Evolutionary conservation across 306 rosid species (phyloP).

Genomic region (Dryas drummondii): DNA sequence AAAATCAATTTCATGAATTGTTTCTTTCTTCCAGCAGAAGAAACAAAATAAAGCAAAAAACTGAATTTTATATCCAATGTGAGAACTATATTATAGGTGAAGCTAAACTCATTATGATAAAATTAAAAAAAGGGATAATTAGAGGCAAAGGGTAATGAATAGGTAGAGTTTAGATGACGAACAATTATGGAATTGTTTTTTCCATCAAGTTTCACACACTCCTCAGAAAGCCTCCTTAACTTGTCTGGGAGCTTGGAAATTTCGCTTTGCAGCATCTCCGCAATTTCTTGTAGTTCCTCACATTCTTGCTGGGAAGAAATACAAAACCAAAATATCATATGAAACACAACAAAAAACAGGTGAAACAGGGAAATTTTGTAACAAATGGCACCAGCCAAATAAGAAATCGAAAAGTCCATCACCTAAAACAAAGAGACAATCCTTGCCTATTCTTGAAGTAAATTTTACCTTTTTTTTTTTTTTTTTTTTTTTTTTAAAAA

Average conservation of each 20-base stretch:
- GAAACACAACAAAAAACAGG: conserved; percentile 1
- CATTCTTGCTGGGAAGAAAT: conserved; percentile 36
- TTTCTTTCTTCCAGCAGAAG: background rate
- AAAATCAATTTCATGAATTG: conserved; percentile 25
- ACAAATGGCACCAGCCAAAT: background rate
- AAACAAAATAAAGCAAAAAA: background rate
- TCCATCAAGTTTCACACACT: conserved; percentile 23
- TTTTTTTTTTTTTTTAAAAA: background rate
- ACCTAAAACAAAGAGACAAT: background rate
- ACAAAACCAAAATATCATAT: background rate
- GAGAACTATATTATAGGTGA: background rate
- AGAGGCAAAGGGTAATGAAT: conserved; percentile 3
- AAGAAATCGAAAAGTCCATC: background rate
- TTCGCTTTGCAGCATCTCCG: conserved; percentile 15
- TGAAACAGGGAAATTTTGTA: conserved; percentile 1
- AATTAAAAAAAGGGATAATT: background rate
- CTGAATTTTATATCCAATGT: background rate
- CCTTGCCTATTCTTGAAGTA: background rate
- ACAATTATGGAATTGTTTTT: conserved; percentile 41
- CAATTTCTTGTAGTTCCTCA: conserved; percentile 12
- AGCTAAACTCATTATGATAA: background rate
- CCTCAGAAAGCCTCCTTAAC: conserved; percentile 27
- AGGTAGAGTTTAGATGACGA: conserved; percentile 25
- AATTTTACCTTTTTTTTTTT: background rate
- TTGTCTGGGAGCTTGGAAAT: conserved; percentile 14